Evolutionary conservation across 78 protist genomes (phyloP).

Genomic region (Dictyostelium intermedium): DNA sequence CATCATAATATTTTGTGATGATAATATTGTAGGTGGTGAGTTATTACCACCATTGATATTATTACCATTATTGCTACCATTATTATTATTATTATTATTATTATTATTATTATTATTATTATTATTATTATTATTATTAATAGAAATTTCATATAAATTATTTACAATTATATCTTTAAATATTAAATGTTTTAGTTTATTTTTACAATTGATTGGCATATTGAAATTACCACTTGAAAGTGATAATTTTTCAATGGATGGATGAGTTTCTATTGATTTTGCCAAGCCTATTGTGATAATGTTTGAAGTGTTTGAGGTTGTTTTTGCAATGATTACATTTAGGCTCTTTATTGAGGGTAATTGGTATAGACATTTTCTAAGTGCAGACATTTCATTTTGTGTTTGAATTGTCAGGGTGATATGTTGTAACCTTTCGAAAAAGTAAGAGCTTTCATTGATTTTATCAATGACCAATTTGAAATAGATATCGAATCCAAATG

Average conservation of each 20-base stretch:
- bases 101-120: no score
- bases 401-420: background rate
- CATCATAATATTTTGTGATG: background rate
- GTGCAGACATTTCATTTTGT: background rate
- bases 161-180: background rate
- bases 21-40: background rate
- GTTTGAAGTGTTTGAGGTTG: background rate
- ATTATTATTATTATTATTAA: no score
- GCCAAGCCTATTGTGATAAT: background rate
- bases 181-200: background rate
- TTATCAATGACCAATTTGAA: background rate
- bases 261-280: background rate
- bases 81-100: no score
- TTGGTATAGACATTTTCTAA: background rate
- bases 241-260: background rate
- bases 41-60: background rate
- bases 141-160: background rate
- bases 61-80: background rate
- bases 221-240: background rate
- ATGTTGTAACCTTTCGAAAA: background rate
- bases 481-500: background rate
- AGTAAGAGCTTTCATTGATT: background rate
- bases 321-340: background rate
- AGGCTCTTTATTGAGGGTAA: background rate
- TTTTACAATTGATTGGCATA: background rate